Evolutionary conservation across 371 early-diverging fungal genomes (phyloP), one percentile per base, ranked within the genome.

Genomic region (Mortierella sp.): DNA sequence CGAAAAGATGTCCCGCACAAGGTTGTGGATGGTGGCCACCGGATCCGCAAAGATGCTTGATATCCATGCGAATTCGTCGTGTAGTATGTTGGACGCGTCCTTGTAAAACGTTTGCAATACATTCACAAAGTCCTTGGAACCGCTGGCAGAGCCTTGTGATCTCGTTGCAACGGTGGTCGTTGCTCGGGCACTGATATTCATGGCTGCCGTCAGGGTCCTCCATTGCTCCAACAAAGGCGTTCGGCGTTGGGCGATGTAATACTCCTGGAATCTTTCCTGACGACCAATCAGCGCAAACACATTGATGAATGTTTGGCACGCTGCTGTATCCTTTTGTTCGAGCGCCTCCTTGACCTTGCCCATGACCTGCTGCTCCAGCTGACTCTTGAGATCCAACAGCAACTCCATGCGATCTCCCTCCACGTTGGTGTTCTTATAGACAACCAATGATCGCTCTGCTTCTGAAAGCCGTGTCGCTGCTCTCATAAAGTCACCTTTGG

Each of bases 341-440:
- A 90, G 61, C 1, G 89, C 90, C 21, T 81, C 80, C 28, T 82
- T 68, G 18, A 87, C 68, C 30, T 80, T 73, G 6, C 86, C 82
- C 45, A 76, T 76, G 48, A 90, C 59, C 10, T 82, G 82, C 27
- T 81, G 65, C 54, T 91, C 86, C 26, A 91, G 72, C 46, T 86
- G 82, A 45, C 86, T 82, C 54, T 86, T 82, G 34, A 91, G 79
- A 18, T 72, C 71, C 13, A 58, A 61, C 46, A 92, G 80, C 27
- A 92, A 54, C 0, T 73, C 80, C 48, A 80, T 70, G 0, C 89
- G 82, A 27, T 85, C 86, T 16, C 87, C 88, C 54, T 85, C 90
- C 50, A 90, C 91, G 10, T 90, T 85, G 7, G 90, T 87, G 62
- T 87, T 85, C 54, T 86, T 83, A 55, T 92, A 87, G 0, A 91